These are phyloP conservation scores for Anacardium occidentale DNA, from an alignment of 345 rosid genomes.

Conservation along the genomic window DNA sequence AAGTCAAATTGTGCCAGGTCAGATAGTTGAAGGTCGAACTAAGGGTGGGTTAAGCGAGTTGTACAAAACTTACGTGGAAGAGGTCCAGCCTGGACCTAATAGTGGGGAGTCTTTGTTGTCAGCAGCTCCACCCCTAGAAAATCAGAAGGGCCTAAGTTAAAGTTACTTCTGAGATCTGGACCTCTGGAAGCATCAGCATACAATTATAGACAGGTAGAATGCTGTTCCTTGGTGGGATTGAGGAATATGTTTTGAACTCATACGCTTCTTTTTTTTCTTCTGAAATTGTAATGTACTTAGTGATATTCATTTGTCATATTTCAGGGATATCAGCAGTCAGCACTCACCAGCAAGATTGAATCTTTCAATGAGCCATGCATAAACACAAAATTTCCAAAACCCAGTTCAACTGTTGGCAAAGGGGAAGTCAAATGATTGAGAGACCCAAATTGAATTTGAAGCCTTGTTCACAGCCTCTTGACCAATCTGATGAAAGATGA, in stretches of 20 bases:
- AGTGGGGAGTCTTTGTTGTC: not conserved
- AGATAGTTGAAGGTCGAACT: constrained; percentile 11
- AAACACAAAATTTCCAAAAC: constrained; percentile 12
- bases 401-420: constrained; percentile 4
- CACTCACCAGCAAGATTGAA: constrained; percentile 7
- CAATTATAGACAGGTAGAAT: constrained; percentile 20
- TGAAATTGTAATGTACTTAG: not conserved
- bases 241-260: not conserved
- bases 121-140: constrained; percentile 4
- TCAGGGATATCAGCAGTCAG: constrained; percentile 9
- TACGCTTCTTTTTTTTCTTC: not conserved
- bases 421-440: constrained; percentile 14
- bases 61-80: constrained; percentile 12
- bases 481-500: constrained; percentile 21
- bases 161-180: constrained; percentile 9
- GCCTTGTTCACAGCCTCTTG: constrained; percentile 29
- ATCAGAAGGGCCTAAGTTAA: constrained; percentile 10
- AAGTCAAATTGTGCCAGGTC: constrained; percentile 16
- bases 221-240: not conserved
- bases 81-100: constrained; percentile 6
- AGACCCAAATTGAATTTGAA: constrained; percentile 34
- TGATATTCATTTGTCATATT: not conserved
- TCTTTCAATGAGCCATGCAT: not conserved
- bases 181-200: constrained; percentile 13
- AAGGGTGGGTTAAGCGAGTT: constrained; percentile 11